phyloP scores from a whole-genome alignment of 1,139 yeast species.

The Yamadazyma conglobata region DNA sequence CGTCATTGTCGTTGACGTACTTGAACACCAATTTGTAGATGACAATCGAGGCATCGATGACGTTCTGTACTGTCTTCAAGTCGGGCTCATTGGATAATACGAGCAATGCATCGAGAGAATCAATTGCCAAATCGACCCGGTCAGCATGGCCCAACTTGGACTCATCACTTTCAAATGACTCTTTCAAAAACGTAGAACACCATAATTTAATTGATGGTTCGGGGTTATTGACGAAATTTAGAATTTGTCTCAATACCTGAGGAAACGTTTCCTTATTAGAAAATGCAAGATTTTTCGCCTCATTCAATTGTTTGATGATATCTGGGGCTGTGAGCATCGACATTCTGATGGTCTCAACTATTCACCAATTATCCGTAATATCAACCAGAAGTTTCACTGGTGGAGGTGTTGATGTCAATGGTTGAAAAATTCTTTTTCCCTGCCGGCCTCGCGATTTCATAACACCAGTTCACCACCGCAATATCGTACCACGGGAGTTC shows the following conservation, averaged over 20 bases:
- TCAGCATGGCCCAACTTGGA: conserved; percentile 23
- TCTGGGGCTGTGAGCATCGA: conserved; percentile 15
- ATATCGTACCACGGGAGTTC: too few species aligned
- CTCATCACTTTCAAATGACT: conserved; percentile 37
- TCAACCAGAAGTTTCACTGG: too few species aligned
- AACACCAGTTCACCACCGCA: too few species aligned
- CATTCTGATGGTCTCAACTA: too few species aligned
- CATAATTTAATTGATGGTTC: conserved; percentile 38
- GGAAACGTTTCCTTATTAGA: conserved; percentile 46
- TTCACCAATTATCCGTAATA: too few species aligned
- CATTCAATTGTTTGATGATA: conserved; percentile 42
- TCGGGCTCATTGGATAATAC: conserved; percentile 27
- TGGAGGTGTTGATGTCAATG: not conserved
- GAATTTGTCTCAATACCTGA: conserved; percentile 51
- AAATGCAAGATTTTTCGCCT: conserved; percentile 50
- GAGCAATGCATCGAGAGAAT: conserved; percentile 34
- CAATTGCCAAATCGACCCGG: conserved; percentile 43
- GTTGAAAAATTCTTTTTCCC: too few species aligned
- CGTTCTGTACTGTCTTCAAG: conserved; percentile 27
- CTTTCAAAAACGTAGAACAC: conserved; percentile 46
- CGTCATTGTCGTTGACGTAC: conserved; percentile 44
- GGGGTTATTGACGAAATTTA: conserved; percentile 37
- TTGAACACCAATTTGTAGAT: conserved; percentile 39
- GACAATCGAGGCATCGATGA: conserved; percentile 34
- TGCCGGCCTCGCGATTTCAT: too few species aligned